Evolutionary conservation across 495 filamentous ascomycete genomes (phyloP), one percentile per base, ranked within the genome.

Genomic region (Aspergillus funiculosus): DNA sequence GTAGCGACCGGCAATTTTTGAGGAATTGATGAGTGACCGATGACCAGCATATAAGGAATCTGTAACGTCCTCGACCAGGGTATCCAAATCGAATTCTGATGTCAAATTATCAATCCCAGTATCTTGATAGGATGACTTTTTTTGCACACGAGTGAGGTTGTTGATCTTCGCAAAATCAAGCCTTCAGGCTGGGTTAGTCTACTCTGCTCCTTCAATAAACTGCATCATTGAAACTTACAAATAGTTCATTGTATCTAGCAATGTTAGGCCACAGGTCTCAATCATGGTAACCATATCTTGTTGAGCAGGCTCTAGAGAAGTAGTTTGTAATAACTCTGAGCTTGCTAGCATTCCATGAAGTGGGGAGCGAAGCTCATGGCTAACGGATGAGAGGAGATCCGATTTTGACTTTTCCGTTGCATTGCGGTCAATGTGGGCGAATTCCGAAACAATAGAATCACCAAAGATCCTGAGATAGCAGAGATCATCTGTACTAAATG

Each of bases 321-420:
- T 78, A 8, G 77, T 74, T 18, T 77, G 68, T 5, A 89, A 54
- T 25, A 89, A 69, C 58, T 88, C 83, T 1, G 77, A 71, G 52
- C 73, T 79, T 0, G 78, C 79, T 1, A 86, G 56, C 37, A 86
- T 81, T 3, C 83, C 83, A 49, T 87, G 82, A 11, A 89, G 59
- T 0, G 85, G 85, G 0, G 77, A 83, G 0, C 85, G 75, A 14
- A 89, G 67, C 50, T 89, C 85, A 55, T 89, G 85, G 22, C 79
- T 85, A 19, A 89, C 75, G 8, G 79, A 84, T 0, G 80, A 80
- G 22, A 89, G 79, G 43, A 88, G 81, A 43, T 83, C 82, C 2
- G 78, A 75, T 52, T 89, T 88, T 19, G 76, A 73, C 39, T 64
- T 69, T 39, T 80, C 74, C 8, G 67, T 71, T 13, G 47, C 56